Base-by-base conservation (phyloP, 768 basidiomycete genomes). In the Russula dissimulans region DNA sequence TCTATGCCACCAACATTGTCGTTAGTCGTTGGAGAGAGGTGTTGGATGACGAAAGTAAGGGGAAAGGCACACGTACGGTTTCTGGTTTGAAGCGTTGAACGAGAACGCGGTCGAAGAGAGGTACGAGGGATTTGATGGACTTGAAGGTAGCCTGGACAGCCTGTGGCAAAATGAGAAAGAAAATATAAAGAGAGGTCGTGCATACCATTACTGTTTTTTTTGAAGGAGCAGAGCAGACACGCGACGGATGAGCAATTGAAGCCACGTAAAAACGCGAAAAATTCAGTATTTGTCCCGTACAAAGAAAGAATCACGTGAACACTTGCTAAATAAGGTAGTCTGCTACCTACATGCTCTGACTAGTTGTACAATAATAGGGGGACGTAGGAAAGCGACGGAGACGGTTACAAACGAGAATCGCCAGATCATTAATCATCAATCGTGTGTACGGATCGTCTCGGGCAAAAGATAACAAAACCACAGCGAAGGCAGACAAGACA, bases 71-170 rank as follows among this genome's bases (percentile, higher is more conserved):
- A 78, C 89, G 62, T 69, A 97, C 95, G 8, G 92, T 91, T 67
- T 95, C 94, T 36, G 91, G 79, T 79, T 97, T 98, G 85, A 95
- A 95, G 59, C 95, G 83, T 77, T 97, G 95, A 62, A 98, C 94
- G 66, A 98, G 81, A 64, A 98, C 91, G 65, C 95, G 91, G 85
- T 98, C 95, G 57, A 98, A 78, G 53, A 98, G 83, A 62, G 95
- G 95, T 65, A 91, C 76, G 66, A 98, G 72, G 59, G 94, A 79
- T 78, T 82, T 90, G 82, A 97, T 97, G 66, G 85, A 86, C 76
- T 91, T 97, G 86, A 98, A 93, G 29, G 94, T 95, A 66, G 91
- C 88, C 75, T 90, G 89, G 63, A 88, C 76, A 76, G 89, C 88
- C 34, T 43, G 9, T 14, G 11, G 39, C 14, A 14, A 15, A 41